phyloP scores from a whole-genome alignment of 2,329 filamentous ascomycete species.

The Arthrobotrys sphaeroides region DNA sequence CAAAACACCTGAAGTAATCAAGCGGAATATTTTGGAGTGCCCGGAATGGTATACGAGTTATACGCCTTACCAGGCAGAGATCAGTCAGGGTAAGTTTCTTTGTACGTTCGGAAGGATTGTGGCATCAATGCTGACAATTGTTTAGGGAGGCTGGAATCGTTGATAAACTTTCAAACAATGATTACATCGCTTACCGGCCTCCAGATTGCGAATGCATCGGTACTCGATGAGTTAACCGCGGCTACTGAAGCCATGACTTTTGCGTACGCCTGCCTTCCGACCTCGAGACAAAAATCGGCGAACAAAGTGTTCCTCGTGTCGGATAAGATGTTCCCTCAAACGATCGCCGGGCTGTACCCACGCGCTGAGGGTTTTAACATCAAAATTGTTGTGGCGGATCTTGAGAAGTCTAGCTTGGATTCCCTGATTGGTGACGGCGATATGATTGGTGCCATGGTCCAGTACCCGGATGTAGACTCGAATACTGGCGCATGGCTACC shows the following conservation, averaged over 20 bases:
- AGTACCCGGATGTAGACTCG: conserved; percentile 73
- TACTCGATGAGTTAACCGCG: conserved; percentile 90
- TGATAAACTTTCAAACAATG: conserved; percentile 95
- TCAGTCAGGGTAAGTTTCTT: conserved; percentile 74
- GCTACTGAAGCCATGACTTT: conserved; percentile 96
- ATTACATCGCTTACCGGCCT: conserved; percentile 87
- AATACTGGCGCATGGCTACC: conserved; percentile 43
- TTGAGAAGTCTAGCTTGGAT: conserved; percentile 66
- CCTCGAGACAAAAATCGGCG: conserved; percentile 75
- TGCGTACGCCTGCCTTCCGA: conserved; percentile 78
- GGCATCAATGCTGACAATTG: background rate
- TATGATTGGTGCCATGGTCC: conserved; percentile 87
- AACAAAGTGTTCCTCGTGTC: conserved; percentile 88
- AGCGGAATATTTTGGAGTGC: conserved; percentile 89
- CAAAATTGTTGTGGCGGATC: conserved; percentile 75
- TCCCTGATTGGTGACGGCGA: conserved; percentile 76
- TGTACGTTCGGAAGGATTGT: background rate
- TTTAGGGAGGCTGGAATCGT: conserved; percentile 78
- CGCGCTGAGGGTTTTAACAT: conserved; percentile 93
- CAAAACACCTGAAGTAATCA: conserved; percentile 87
- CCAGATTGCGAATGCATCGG: conserved; percentile 86
- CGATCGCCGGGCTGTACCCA: conserved; percentile 81
- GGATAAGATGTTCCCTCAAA: conserved; percentile 82
- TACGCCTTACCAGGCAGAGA: conserved; percentile 95
- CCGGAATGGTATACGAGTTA: conserved; percentile 98